Evolutionary conservation across 352 stramenopile genomes (phyloP), one percentile per base, ranked within the genome.

Genomic region (Phytopythium kandeliae): DNA sequence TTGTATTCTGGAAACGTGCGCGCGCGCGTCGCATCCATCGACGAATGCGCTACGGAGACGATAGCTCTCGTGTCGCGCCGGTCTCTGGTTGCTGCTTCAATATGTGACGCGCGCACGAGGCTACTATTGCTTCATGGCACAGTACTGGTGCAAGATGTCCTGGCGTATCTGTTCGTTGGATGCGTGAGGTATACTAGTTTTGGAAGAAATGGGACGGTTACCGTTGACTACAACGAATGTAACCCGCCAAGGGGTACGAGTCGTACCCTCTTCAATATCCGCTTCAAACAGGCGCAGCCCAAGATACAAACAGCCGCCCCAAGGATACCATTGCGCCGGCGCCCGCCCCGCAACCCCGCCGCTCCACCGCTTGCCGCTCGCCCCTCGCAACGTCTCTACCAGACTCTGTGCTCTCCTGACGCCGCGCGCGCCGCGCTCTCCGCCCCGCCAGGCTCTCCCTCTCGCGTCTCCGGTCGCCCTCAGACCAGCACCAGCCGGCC

Each of bases 51-150:
- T 11, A 21, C 8, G 37, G 33, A n/a, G n/a, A n/a, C n/a, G n/a
- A n/a, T n/a, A n/a, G n/a, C n/a, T n/a, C n/a, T n/a, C n/a, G n/a
- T n/a, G n/a, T n/a, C n/a, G n/a, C n/a, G n/a, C n/a, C n/a, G n/a
- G n/a, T n/a, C n/a, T n/a, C n/a, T 4, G 10, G 42, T 4, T 17
- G n/a, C n/a, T n/a, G 30, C 45, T 51, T 51, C 45, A 51, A 51
- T 30, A 19, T 51, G 45, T 40, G 45, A 51, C 45, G 45, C 45
- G 45, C 45, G 45, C 45, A 42, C 11, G n/a, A n/a, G n/a, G n/a
- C n/a, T n/a, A n/a, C n/a, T n/a, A n/a, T n/a, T n/a, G n/a, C n/a
- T n/a, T n/a, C n/a, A n/a, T n/a, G n/a, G n/a, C n/a, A 10, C 3
- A 4, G 38, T 44, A 44, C 11, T 19, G 4, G 21, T 16, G 6